Evolutionary conservation across 768 basidiomycete species (phyloP), one percentile per base, ranked within the genome.

Genomic region (Leccinum imitatum): DNA sequence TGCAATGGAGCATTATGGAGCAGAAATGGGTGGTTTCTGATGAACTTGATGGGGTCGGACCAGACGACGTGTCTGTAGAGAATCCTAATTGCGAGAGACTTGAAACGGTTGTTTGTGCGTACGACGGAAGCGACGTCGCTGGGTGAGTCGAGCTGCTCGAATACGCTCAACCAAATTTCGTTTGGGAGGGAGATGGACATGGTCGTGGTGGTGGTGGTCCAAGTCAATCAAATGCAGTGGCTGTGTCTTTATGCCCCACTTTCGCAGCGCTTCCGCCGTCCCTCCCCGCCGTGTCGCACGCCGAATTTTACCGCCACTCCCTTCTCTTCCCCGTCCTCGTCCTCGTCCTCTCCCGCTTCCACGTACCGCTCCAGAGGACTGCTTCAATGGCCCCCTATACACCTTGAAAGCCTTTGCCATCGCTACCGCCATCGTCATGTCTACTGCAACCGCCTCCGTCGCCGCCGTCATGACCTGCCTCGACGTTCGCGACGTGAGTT

Each of bases 321-420:
- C 50, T 25, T 4, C 13, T 21, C 52, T 6, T 15, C 25, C 41
- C 17, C 52, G 21, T 31, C 53, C 13, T 1, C 56, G 41, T 13
- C 46, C 27, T 30, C 27, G 1, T 21, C 35, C 21, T 7, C 6
- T 21, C 10, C 39, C 52, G 25, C 39, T n/a, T 30, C 39, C 17
- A 27, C 27, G 25, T 17, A 44, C 41, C 17, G 9, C 41, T 9
- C 67, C 64, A 6, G 11, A 31, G 25, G 77, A 78, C 59, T 70
- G 74, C 39, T 80, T 81, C 64, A 83, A 82, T 50, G 82, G 78
- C 0, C 81, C 81, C 0, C 58, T 88, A 2, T 80, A 85, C 63
- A 80, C 82, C 1, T 74, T 82, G 5, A 87, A 87, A 63, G 89
- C 89, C 0, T 84, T 91, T 44, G 76, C 80, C 3, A 79, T 89